Conservation (phyloP, 768 basidiomycete genomes). For the Tricholoma flavovirens region DNA sequence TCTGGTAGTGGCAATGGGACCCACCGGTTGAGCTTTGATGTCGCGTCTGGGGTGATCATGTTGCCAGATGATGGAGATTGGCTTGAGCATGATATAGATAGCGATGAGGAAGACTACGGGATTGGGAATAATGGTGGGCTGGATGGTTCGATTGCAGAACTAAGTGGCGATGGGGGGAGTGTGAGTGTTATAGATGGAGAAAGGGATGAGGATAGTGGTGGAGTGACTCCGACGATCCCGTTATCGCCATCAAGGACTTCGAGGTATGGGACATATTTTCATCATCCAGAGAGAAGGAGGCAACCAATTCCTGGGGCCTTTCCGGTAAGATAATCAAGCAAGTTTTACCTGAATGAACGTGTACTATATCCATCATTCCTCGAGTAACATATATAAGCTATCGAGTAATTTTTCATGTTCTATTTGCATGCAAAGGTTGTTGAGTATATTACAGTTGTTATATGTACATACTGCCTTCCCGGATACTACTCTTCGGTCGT, state of each 20-base stretch:
- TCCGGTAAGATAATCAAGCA: slow-evolving; percentile 23
- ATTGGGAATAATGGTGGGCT: slow-evolving; percentile 25
- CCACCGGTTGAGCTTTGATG: slow-evolving; percentile 79
- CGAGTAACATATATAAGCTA: not conserved
- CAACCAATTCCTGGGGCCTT: slow-evolving; percentile 60
- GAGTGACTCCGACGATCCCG: slow-evolving; percentile 14
- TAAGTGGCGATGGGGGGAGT: slow-evolving; percentile 19
- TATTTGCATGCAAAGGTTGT: slow-evolving; percentile 6
- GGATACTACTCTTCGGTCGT: slow-evolving; percentile 25
- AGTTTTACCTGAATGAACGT: not conserved
- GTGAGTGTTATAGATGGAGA: slow-evolving; percentile 16
- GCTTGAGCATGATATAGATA: slow-evolving; percentile 46
- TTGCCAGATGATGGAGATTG: slow-evolving; percentile 72
- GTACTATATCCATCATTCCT: not conserved
- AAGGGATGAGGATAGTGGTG: slow-evolving; percentile 10
- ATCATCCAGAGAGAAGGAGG: slow-evolving; percentile 73
- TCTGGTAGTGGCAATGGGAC: slow-evolving; percentile 24
- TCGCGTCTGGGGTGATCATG: slow-evolving; percentile 83
- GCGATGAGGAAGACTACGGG: slow-evolving; percentile 42
- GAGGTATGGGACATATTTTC: slow-evolving; percentile 76
- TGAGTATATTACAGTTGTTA: slow-evolving; percentile 13
- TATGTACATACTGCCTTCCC: slow-evolving; percentile 51
- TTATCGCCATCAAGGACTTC: slow-evolving; percentile 39
- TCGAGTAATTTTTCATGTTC: not conserved
- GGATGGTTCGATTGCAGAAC: slow-evolving; percentile 23